Base-by-base conservation (phyloP, 768 basidiomycete species). In the Lentinula sp. region DNA sequence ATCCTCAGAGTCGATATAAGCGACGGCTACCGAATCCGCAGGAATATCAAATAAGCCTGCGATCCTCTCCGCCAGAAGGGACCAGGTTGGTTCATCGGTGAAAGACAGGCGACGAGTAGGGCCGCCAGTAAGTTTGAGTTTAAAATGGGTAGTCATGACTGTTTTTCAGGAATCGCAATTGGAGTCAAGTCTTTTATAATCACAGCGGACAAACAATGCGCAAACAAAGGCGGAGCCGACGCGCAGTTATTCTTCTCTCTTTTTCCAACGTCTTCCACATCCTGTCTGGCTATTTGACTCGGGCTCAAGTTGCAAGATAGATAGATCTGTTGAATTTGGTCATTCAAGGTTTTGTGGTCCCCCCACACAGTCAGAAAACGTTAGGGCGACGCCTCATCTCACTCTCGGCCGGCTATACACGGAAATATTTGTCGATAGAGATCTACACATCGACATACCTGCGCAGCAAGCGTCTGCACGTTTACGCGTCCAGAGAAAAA, bases 1-100 rank as follows among this genome's bases (percentile, higher is more conserved):
- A 42, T 82, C 80, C 67, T 93, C 90, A 35, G 70, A 69, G 70
- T 93, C 91, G 53, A 86, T 62, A 70, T 93, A 93, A 35, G 86
- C 84, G 37, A 89, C 85, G 2, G 78, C 88, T 56, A 91, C 74
- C 56, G 79, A 78, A 61, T 81, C 80, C 58, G 72, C 59, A 3
- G 87, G 81, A 43, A 93, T 85, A 64, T 71, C 76, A 83, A 70
- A 92, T 60, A 76, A 71, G 28, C 66, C 64, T 50, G 80, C 76
- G 61, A 91, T 81, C 65, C 78, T 86, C 40, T 75, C 65, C 11
- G 86, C 81, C 52, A 92, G 81, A 16, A 72, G 67, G 8, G 63
- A 37, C 89, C 90, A 91, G 8, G 76, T 69, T 5, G 90, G 90
- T 21, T 63, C 69, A 9, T 66, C 61, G 5, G 73, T 61, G 65